Conservation (phyloP, 305 asterid genomes). For the Fraxinus ornus region DNA sequence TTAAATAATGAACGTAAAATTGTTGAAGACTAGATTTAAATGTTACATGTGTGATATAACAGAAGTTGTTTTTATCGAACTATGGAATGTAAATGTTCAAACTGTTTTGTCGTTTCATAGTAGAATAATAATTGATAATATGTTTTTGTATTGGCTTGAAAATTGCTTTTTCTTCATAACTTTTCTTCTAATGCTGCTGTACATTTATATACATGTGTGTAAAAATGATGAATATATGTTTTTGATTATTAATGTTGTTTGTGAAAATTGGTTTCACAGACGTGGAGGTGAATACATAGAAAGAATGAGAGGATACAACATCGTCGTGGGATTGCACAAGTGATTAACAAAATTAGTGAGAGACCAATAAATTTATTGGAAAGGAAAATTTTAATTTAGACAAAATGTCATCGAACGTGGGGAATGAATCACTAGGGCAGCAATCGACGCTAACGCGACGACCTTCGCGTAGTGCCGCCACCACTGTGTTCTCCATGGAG, state of each 20-base stretch:
- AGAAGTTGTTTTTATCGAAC: neutral
- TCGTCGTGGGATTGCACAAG: neutral
- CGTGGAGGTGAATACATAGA: neutral
- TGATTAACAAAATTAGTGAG: neutral
- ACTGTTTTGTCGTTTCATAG: neutral
- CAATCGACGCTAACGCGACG: conserved; percentile 65
- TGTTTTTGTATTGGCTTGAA: neutral
- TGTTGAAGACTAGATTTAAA: neutral
- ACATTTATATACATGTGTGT: neutral
- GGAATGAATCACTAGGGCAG: conserved; percentile 29
- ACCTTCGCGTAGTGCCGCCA: conserved; percentile 90
- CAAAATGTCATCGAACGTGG: conserved; percentile 48
- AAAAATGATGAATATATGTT: neutral
- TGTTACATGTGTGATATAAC: neutral
- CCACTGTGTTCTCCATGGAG: conserved; percentile 87
- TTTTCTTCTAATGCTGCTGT: neutral
- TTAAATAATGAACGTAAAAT: neutral
- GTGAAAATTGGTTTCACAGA: neutral
- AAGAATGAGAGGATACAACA: conserved; percentile 6
- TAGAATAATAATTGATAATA: neutral
- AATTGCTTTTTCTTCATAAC: neutral
- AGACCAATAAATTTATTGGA: neutral
- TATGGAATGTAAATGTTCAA: neutral
- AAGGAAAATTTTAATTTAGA: neutral
- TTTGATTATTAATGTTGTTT: neutral